Percentiles rank a stretch among this genome's conserved stretches.
Evolutionary conservation across 345 rosid genomes (phyloP).

Genomic region (Pistacia vera): DNA sequence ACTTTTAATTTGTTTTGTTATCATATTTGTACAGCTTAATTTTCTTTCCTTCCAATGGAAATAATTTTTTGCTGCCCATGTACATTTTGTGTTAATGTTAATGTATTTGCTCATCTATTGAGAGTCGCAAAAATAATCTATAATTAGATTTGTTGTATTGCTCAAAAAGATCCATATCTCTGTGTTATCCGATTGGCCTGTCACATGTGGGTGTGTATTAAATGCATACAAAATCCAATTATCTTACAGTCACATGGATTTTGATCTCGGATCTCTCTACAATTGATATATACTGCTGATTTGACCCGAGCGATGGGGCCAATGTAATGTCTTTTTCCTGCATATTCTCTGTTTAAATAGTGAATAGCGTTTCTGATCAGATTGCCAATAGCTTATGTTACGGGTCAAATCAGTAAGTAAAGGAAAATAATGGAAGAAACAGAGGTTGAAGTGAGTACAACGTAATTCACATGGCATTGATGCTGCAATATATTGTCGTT

Average conservation of each 20-base stretch:
- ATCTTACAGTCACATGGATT: neutral
- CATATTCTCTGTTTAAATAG: too few relatives aligned
- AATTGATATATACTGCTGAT: neutral
- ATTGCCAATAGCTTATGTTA: too few relatives aligned
- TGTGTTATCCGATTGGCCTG: neutral
- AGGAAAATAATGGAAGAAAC: neutral
- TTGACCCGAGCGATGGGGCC: neutral
- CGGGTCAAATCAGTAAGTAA: neutral
- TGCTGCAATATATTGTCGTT: neutral
- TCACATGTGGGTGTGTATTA: slow-evolving; percentile 5
- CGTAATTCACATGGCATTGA: neutral
- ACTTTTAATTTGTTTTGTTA: neutral
- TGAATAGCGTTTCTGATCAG: too few relatives aligned
- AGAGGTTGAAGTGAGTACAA: neutral
- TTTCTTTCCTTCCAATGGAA: slow-evolving; percentile 28
- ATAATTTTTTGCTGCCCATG: slow-evolving; percentile 30
- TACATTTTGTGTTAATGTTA: slow-evolving; percentile 7
- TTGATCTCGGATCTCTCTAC: slow-evolving; percentile 2
- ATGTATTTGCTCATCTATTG: neutral
- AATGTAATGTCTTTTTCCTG: neutral
- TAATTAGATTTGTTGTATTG: neutral
- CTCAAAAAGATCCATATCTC: neutral
- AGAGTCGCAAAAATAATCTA: neutral
- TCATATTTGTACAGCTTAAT: slow-evolving; percentile 31
- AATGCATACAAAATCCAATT: neutral